Conservation (phyloP, 768 basidiomycete species). For the Exsudoporus frostii region DNA sequence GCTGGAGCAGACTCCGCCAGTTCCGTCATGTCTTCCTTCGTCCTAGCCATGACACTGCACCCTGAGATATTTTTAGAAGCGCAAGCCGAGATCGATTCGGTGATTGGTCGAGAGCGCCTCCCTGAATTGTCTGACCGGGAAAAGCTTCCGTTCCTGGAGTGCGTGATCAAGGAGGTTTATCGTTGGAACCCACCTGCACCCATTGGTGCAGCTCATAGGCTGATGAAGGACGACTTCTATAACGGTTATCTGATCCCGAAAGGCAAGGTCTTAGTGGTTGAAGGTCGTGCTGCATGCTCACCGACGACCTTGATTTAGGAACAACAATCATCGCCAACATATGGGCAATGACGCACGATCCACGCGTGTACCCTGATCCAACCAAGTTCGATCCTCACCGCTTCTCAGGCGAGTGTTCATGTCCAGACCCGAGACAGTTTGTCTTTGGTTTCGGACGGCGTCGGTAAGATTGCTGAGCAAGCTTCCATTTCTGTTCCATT, state of each 20-base stretch:
- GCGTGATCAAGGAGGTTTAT: conserved; percentile 24
- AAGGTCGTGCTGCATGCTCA: not conserved
- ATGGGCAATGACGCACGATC: conserved; percentile 6
- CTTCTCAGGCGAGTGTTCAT: not conserved
- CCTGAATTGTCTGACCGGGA: conserved; percentile 28
- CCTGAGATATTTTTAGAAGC: conserved; percentile 1
- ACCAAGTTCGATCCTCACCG: not conserved
- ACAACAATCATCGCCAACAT: conserved; percentile 2
- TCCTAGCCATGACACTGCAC: conserved; percentile 1
- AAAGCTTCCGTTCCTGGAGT: conserved; percentile 41
- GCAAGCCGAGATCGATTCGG: not conserved
- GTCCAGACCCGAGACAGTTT: not conserved
- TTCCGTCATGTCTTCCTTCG: conserved; percentile 2
- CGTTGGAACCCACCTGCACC: conserved; percentile 14
- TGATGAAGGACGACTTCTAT: conserved; percentile 10
- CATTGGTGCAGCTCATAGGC: conserved; percentile 8
- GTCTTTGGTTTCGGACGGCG: conserved; percentile 4
- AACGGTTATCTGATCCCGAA: not conserved
- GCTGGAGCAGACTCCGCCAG: conserved; percentile 4
- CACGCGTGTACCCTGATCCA: not conserved
- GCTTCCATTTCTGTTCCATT: not conserved
- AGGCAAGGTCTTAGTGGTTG: not conserved
- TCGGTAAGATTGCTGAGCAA: not conserved
- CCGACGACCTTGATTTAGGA: not conserved
- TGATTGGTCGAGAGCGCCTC: not conserved